These are phyloP conservation scores for Penstemon barbatus DNA, from an alignment of 257 asterid species.

Conservation along the genomic window DNA sequence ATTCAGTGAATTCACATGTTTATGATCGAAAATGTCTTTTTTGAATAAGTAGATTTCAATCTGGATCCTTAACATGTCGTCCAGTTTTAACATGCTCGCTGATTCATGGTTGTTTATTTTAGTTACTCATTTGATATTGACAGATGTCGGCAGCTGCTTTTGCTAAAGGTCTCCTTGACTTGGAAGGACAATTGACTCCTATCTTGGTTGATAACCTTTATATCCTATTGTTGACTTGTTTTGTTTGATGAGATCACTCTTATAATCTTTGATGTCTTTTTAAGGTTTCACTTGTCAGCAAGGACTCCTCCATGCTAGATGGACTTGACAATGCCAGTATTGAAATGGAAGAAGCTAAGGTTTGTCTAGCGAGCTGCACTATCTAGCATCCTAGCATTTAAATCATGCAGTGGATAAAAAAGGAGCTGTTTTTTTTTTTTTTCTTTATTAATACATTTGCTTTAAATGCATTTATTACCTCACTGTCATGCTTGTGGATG, in stretches of 20 bases:
- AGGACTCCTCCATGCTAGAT: constrained; percentile 97
- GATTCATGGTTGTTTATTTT: constrained; percentile 19
- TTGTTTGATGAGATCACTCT: constrained; percentile 3
- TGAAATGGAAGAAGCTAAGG: constrained; percentile 97
- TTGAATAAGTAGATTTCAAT: constrained; percentile 10
- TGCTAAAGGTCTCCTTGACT: constrained; percentile 96
- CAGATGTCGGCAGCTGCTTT: constrained; percentile 99
- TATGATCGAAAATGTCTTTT: constrained; percentile 16
- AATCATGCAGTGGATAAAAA: too few relatives aligned
- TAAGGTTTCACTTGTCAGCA: constrained; percentile 97
- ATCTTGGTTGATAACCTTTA: constrained; percentile 66
- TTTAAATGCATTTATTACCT: neutral
- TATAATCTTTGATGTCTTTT: constrained; percentile 13
- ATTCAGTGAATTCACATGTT: constrained; percentile 6
- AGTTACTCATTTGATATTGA: constrained; percentile 14
- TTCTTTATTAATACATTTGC: neutral
- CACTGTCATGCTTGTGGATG: neutral
- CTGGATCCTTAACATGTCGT: constrained; percentile 17
- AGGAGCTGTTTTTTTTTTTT: neutral
- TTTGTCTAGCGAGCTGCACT: constrained; percentile 33
- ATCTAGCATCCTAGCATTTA: constrained; percentile 1
- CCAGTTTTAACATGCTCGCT: constrained; percentile 13
- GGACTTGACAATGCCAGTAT: constrained; percentile 94
- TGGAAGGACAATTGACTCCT: constrained; percentile 97
- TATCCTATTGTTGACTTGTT: constrained; percentile 15